phyloP scores from a whole-genome alignment of 2,329 filamentous ascomycete species.

The Epichloe gansuensis region DNA sequence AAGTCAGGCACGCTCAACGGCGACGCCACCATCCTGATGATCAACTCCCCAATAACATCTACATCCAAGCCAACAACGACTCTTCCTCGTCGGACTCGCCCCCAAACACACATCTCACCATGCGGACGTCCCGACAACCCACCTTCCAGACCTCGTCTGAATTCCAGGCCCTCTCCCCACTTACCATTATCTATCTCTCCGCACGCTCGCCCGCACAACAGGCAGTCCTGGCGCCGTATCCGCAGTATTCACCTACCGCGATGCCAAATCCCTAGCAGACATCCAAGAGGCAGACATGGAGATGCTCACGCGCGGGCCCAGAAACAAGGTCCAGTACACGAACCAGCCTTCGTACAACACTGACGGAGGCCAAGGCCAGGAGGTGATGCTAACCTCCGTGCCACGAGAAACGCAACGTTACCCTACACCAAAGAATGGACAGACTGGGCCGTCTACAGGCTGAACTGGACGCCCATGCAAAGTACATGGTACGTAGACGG shows the following conservation, averaged over 20 bases:
- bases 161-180: slow-evolving; percentile 25
- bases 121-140: slow-evolving; percentile 32
- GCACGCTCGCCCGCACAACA: slow-evolving; percentile 38
- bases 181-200: slow-evolving; percentile 25
- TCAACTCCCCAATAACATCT: slow-evolving; percentile 33
- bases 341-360: slow-evolving; percentile 43
- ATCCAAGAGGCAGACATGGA: slow-evolving; percentile 33
- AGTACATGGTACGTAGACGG: slow-evolving; percentile 46
- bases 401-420: slow-evolving; percentile 36
- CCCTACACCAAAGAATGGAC: slow-evolving; percentile 34
- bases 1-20: not conserved
- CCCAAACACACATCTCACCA: slow-evolving; percentile 31
- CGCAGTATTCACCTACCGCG: slow-evolving; percentile 41
- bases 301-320: slow-evolving; percentile 35
- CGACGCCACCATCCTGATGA: slow-evolving; percentile 21
- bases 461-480: slow-evolving; percentile 19
- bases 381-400: slow-evolving; percentile 31
- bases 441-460: slow-evolving; percentile 44
- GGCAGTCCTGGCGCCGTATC: slow-evolving; percentile 37
- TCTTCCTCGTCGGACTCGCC: slow-evolving; percentile 4
- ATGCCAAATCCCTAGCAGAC: slow-evolving; percentile 20
- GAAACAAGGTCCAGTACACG: slow-evolving; percentile 39
- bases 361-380: slow-evolving; percentile 12
- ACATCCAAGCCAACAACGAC: slow-evolving; percentile 25
- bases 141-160: slow-evolving; percentile 36